Conservation (phyloP, 495 filamentous ascomycete species). For the Tricharina praecox region DNA sequence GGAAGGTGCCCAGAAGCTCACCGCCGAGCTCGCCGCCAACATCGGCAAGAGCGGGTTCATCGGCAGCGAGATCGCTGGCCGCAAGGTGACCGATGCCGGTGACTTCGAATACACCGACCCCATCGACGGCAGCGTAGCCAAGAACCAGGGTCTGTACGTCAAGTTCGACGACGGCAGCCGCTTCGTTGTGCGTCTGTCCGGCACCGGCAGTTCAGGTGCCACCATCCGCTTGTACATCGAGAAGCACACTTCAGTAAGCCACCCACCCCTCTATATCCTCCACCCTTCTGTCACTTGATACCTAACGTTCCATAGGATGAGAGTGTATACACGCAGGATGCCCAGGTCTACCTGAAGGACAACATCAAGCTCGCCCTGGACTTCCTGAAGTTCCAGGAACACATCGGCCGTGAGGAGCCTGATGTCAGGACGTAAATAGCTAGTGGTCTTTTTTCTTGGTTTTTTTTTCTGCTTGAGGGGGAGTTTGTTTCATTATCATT, state of each 20-base stretch:
- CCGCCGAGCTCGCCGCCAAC: constrained; percentile 54
- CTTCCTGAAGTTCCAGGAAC: constrained; percentile 77
- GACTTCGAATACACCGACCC: constrained; percentile 91
- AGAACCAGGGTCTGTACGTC: constrained; percentile 90
- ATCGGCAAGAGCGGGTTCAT: constrained; percentile 54
- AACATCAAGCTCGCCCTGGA: constrained; percentile 69
- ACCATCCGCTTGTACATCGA: constrained; percentile 95
- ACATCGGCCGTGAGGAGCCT: constrained; percentile 73
- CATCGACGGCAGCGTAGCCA: constrained; percentile 80
- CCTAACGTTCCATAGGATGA: constrained; percentile 37
- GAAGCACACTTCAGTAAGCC: constrained; percentile 47
- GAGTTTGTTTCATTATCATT: too few species aligned
- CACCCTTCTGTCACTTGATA: not conserved
- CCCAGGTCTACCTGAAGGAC: constrained; percentile 85
- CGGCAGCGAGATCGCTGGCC: constrained; percentile 59
- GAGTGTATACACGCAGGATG: constrained; percentile 54
- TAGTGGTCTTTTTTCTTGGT: not conserved
- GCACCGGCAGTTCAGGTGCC: constrained; percentile 83
- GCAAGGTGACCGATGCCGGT: constrained; percentile 56
- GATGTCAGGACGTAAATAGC: constrained; percentile 71
- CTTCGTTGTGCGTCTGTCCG: constrained; percentile 83
- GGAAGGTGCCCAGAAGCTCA: constrained; percentile 75
- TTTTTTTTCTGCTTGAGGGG: too few species aligned
- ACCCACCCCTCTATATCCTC: not conserved
- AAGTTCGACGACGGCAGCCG: constrained; percentile 90